Evolutionary conservation across 441 rosid genomes (phyloP).

Genomic region (Isatis lusitanica): DNA sequence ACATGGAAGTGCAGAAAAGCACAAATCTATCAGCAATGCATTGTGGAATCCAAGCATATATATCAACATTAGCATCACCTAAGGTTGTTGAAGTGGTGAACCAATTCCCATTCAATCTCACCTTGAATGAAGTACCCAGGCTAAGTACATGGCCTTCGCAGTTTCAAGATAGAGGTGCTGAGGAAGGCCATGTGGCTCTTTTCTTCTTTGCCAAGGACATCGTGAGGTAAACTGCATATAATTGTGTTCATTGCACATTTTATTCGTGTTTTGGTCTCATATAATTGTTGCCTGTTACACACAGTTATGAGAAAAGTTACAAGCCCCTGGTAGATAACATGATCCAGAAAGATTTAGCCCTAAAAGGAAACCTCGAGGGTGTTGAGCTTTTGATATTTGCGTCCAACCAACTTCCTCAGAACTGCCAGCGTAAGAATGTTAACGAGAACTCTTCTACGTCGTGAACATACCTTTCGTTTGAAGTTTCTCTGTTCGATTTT

Average conservation of each 20-base stretch:
- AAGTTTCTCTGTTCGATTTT: neutral
- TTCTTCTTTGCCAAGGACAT: slow-evolving; percentile 93
- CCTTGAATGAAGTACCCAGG: slow-evolving; percentile 80
- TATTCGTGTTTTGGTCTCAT: neutral
- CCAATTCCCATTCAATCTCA: slow-evolving; percentile 59
- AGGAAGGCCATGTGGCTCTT: slow-evolving; percentile 90
- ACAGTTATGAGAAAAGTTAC: slow-evolving; percentile 83
- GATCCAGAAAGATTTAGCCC: slow-evolving; percentile 84
- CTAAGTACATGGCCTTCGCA: slow-evolving; percentile 81
- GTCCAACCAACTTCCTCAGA: slow-evolving; percentile 84
- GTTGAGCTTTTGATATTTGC: slow-evolving; percentile 86
- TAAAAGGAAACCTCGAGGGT: slow-evolving; percentile 71
- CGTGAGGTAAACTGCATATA: slow-evolving; percentile 56
- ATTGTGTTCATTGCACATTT: neutral
- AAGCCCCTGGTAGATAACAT: slow-evolving; percentile 73
- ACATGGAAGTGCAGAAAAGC: slow-evolving; percentile 64
- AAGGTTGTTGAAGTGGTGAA: slow-evolving; percentile 81
- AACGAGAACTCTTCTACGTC: slow-evolving; percentile 18
- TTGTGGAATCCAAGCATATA: slow-evolving; percentile 89
- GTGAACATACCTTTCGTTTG: slow-evolving; percentile 4
- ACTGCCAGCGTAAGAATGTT: slow-evolving; percentile 76
- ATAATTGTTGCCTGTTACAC: slow-evolving; percentile 37
- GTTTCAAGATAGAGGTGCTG: slow-evolving; percentile 69
- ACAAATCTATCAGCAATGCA: slow-evolving; percentile 48
- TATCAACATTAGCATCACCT: slow-evolving; percentile 75